Evolutionary conservation across 2,329 filamentous ascomycete species (phyloP).

Genomic region (Cladobotryum mycophilum): DNA sequence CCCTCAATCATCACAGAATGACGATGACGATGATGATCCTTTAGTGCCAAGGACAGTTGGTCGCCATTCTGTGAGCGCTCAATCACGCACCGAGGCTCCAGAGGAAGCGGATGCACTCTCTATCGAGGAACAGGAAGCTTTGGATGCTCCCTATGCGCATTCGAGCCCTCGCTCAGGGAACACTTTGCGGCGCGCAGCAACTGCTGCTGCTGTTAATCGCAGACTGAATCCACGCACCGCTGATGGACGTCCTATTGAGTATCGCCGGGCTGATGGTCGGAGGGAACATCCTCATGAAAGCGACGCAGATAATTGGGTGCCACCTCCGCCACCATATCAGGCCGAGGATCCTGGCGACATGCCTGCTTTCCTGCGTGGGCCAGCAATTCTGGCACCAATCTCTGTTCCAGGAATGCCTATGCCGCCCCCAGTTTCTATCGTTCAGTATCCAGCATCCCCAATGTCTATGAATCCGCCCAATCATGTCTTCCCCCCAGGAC

Average conservation of each 20-base stretch:
- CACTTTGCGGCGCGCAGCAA: constrained; percentile 65
- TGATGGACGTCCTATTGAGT: constrained; percentile 50
- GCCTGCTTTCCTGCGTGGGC: constrained; percentile 50
- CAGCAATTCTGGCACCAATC: constrained; percentile 30
- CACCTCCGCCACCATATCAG: constrained; percentile 75
- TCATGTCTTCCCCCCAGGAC: neutral
- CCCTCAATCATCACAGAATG: constrained; percentile 24
- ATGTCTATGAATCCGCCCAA: neutral
- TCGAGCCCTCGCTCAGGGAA: constrained; percentile 63
- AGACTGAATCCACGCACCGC: constrained; percentile 55
- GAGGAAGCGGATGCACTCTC: constrained; percentile 41
- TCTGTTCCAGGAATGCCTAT: neutral
- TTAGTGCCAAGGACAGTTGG: constrained; percentile 45
- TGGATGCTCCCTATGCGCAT: constrained; percentile 68
- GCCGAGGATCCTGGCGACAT: constrained; percentile 54
- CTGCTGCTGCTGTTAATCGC: constrained; percentile 68
- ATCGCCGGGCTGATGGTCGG: constrained; percentile 62
- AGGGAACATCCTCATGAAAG: constrained; percentile 76
- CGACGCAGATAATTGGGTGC: constrained; percentile 83
- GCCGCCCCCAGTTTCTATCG: constrained; percentile 1
- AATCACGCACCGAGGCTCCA: constrained; percentile 15
- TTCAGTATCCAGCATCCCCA: neutral
- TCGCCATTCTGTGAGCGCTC: constrained; percentile 15
- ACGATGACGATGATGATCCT: constrained; percentile 41
- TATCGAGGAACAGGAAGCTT: constrained; percentile 52